These are phyloP conservation scores for Tylopilus sp. DNA, from an alignment of 768 basidiomycete species.

Conservation along the genomic window DNA sequence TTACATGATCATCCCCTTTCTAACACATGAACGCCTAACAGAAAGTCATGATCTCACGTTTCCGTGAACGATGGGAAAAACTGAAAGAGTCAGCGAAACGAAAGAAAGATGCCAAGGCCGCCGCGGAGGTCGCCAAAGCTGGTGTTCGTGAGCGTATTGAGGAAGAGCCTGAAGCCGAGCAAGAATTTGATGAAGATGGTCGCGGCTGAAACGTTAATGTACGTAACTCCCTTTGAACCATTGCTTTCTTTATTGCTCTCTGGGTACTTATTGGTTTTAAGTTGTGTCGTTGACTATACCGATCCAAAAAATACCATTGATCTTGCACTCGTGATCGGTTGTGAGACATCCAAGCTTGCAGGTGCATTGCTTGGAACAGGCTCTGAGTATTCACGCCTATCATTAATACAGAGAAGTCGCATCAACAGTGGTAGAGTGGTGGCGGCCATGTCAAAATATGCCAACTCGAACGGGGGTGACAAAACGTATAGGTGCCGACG, in stretches of 20 bases:
- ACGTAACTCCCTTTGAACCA: background rate
- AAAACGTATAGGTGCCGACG: background rate
- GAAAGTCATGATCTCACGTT: slow-evolving; percentile 81
- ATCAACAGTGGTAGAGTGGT: background rate
- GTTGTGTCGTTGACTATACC: slow-evolving; percentile 16
- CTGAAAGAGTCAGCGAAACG: slow-evolving; percentile 84
- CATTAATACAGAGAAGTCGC: background rate
- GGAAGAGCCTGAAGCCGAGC: slow-evolving; percentile 64
- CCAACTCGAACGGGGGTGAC: background rate
- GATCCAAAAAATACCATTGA: background rate
- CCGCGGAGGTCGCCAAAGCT: slow-evolving; percentile 42
- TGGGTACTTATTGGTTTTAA: too few relatives aligned
- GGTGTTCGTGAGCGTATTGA: slow-evolving; percentile 65
- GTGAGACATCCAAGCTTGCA: background rate
- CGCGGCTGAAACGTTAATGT: background rate
- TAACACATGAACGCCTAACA: slow-evolving; percentile 30
- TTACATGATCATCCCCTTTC: slow-evolving; percentile 3
- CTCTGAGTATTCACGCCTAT: background rate
- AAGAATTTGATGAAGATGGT: slow-evolving; percentile 40
- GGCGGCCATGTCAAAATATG: background rate
- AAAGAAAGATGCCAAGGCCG: slow-evolving; percentile 71
- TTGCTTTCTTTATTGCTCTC: slow-evolving; percentile 4
- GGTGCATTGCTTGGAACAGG: background rate
- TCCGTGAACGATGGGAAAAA: slow-evolving; percentile 86
- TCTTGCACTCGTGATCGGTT: background rate